These are phyloP conservation scores for Scedosporium dehoogii DNA, from an alignment of 2,329 filamentous ascomycete genomes.

Conservation along the genomic window DNA sequence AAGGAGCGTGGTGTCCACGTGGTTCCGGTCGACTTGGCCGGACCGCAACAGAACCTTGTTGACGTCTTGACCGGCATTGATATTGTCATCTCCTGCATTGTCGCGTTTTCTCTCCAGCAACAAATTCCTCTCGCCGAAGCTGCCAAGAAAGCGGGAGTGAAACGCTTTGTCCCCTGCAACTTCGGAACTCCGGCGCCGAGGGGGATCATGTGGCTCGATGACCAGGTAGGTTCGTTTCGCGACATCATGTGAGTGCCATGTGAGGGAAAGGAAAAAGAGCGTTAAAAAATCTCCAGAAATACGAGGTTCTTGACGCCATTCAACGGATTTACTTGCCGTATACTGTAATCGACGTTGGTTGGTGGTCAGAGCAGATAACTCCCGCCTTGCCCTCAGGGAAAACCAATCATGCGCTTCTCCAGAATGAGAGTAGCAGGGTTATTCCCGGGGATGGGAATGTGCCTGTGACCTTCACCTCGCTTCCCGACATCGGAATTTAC, in stretches of 20 bases:
- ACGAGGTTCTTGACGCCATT: constrained; percentile 38
- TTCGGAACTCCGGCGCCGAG: constrained; percentile 36
- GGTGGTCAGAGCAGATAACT: constrained; percentile 40
- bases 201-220: constrained; percentile 19
- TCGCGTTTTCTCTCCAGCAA: constrained; percentile 21
- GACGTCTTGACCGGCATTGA: constrained; percentile 30
- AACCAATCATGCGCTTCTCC: constrained; percentile 16
- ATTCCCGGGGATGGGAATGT: constrained; percentile 36
- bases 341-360: constrained; percentile 48
- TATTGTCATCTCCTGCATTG: constrained; percentile 33
- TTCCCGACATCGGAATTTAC: constrained; percentile 42
- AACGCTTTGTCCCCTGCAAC: constrained; percentile 41
- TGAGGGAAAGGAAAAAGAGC: neutral
- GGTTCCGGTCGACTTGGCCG: constrained; percentile 30
- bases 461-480: constrained; percentile 33
- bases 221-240: constrained; percentile 12
- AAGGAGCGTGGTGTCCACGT: constrained; percentile 31
- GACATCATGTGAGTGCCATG: neutral
- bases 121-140: constrained; percentile 37
- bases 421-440: neutral
- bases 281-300: constrained; percentile 24
- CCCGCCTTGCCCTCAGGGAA: constrained; percentile 19
- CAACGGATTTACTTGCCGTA: constrained; percentile 38
- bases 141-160: constrained; percentile 36
- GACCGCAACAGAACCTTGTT: constrained; percentile 28